These are phyloP conservation scores for Paecilomyces dactylethromorphus DNA, from an alignment of 2,329 filamentous ascomycete species.

Conservation along the genomic window DNA sequence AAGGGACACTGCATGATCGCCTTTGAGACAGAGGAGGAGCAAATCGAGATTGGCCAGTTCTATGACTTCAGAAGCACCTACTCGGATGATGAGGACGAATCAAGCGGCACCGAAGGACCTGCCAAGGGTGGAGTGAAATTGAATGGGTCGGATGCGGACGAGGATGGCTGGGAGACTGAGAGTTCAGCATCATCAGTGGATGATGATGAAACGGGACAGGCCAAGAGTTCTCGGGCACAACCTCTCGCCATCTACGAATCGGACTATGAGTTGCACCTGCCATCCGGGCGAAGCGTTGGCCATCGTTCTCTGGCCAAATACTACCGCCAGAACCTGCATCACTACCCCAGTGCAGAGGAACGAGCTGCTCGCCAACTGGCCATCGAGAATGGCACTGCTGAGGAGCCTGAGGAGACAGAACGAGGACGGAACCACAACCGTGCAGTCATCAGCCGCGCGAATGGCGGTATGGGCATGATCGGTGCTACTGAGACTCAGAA, in stretches of 20 bases:
- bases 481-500: slow-evolving; percentile 72
- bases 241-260: slow-evolving; percentile 69
- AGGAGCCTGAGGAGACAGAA: slow-evolving; percentile 41
- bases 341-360: slow-evolving; percentile 73
- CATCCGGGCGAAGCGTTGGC: slow-evolving; percentile 80
- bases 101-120: slow-evolving; percentile 40
- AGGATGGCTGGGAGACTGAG: slow-evolving; percentile 93
- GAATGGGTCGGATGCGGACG: slow-evolving; percentile 49
- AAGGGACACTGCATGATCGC: slow-evolving; percentile 96
- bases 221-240: slow-evolving; percentile 40
- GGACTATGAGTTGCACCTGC: slow-evolving; percentile 89
- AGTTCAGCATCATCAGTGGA: slow-evolving; percentile 82
- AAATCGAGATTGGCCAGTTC: slow-evolving; percentile 89
- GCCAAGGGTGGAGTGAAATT: slow-evolving; percentile 59
- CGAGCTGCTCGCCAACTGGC: slow-evolving; percentile 59
- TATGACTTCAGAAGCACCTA: slow-evolving; percentile 98
- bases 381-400: slow-evolving; percentile 44
- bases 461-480: slow-evolving; percentile 69
- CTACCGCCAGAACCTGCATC: slow-evolving; percentile 86
- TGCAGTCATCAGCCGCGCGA: slow-evolving; percentile 59
- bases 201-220: slow-evolving; percentile 74
- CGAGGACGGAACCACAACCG: slow-evolving; percentile 39
- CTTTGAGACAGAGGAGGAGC: slow-evolving; percentile 79
- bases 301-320: slow-evolving; percentile 84
- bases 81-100: slow-evolving; percentile 64